A percentile compares a stretch with the other conserved stretches of the same genome.
These are phyloP conservation scores for Ilex asprella DNA, from an alignment of 257 asterid species.

Conservation along the genomic window DNA sequence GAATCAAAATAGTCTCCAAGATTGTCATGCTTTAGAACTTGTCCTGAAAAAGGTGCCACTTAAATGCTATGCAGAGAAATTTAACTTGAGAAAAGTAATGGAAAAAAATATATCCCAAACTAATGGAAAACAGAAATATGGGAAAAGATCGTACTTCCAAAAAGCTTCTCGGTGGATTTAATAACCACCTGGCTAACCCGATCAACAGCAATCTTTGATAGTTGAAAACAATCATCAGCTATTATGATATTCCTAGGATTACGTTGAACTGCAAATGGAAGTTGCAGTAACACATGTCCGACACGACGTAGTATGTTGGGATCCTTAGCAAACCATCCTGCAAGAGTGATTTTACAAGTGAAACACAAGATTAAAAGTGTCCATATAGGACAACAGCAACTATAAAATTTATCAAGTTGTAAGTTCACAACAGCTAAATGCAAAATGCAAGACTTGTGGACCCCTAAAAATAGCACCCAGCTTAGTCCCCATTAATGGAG, in stretches of 20 bases:
- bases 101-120: neutral
- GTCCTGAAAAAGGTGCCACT: conserved; percentile 58
- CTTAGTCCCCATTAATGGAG: too few species aligned
- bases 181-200: conserved; percentile 51
- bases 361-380: neutral
- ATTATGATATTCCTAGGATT: conserved; percentile 70
- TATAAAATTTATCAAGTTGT: neutral
- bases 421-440: neutral
- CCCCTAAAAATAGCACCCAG: too few species aligned
- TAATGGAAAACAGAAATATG: neutral
- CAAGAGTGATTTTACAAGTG: conserved; percentile 9
- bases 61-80: conserved; percentile 18
- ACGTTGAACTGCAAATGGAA: conserved; percentile 63
- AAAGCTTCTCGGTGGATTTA: conserved; percentile 69
- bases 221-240: conserved; percentile 79
- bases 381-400: neutral
- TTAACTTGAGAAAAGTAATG: neutral
- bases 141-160: conserved; percentile 64
- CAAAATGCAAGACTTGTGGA: too few species aligned
- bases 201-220: conserved; percentile 49
- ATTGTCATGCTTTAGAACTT: conserved; percentile 76
- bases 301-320: conserved; percentile 79
- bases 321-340: conserved; percentile 97
- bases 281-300: conserved; percentile 83
- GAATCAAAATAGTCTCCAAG: conserved; percentile 58